A percentile compares a stretch with the other conserved stretches of the same genome.
Conservation (phyloP, 129 eudicot genomes). For the Chrysanthemum lavandulifolium region DNA sequence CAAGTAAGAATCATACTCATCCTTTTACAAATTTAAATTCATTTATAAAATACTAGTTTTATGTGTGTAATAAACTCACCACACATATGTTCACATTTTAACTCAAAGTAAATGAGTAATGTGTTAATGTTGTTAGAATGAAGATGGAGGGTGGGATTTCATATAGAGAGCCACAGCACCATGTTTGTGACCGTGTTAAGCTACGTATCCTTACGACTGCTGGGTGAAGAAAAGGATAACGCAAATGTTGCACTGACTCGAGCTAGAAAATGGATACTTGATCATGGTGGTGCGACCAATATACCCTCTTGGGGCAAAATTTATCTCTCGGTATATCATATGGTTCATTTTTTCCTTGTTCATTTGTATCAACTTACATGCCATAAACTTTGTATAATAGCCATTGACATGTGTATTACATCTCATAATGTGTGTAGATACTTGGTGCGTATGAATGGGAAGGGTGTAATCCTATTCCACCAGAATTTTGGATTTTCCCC, state of each 20-base stretch:
- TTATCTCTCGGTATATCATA: conserved; percentile 53
- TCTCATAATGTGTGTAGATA: conserved; percentile 33
- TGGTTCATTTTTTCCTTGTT: too few species aligned
- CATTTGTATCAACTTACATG: too few species aligned
- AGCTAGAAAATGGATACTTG: conserved; percentile 67
- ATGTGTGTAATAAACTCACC: too few species aligned
- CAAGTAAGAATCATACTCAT: conserved; percentile 36
- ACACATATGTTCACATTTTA: too few species aligned
- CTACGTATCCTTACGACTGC: conserved; percentile 47
- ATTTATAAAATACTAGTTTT: too few species aligned
- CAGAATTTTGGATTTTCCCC: conserved; percentile 82
- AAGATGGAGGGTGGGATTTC: conserved; percentile 85
- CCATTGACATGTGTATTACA: neutral
- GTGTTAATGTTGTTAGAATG: conserved; percentile 35
- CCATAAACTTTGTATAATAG: too few species aligned
- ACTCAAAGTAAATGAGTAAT: too few species aligned
- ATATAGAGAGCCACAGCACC: conserved; percentile 68
- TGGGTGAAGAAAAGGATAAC: conserved; percentile 55
- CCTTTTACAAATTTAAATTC: too few species aligned
- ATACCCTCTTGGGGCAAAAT: conserved; percentile 75
- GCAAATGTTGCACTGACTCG: conserved; percentile 44
- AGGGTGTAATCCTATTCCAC: conserved; percentile 84
- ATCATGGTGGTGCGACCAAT: conserved; percentile 67
- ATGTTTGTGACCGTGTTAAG: conserved; percentile 58
- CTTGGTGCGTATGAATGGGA: conserved; percentile 79